phyloP scores from a whole-genome alignment of 1,139 yeast species.

The Hansenula sp. region DNA sequence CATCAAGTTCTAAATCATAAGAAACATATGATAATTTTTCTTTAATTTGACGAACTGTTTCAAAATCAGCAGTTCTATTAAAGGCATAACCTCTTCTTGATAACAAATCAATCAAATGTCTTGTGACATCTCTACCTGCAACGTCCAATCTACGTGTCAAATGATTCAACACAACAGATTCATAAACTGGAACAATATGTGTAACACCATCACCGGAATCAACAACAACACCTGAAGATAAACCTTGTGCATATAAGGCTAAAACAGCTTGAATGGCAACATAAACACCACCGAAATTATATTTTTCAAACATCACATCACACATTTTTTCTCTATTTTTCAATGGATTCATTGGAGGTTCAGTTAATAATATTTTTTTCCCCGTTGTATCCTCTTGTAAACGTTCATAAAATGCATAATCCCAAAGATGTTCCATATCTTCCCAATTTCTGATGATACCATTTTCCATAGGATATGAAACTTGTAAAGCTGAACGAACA shows the following conservation, averaged over 20 bases:
- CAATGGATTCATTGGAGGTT: conserved; percentile 97
- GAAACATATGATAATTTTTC: conserved; percentile 95
- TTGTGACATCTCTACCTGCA: conserved; percentile 97
- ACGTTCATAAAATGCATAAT: conserved; percentile 89
- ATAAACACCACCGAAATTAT: conserved; percentile 92
- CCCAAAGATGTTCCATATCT: conserved; percentile 98
- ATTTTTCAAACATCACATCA: conserved; percentile 95
- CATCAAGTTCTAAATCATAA: conserved; percentile 86
- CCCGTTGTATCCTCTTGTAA: conserved; percentile 79
- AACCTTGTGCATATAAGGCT: conserved; percentile 95
- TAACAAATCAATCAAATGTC: conserved; percentile 83
- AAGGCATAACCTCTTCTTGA: conserved; percentile 97
- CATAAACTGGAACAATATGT: conserved; percentile 96
- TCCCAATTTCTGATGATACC: conserved; percentile 98
- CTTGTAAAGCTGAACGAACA: conserved; percentile 83
- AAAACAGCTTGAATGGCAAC: conserved; percentile 98
- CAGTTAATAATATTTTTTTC: conserved; percentile 81
- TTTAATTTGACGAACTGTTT: conserved; percentile 95
- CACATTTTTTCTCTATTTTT: conserved; percentile 94
- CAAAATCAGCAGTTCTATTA: conserved; percentile 97
- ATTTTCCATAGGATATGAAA: conserved; percentile 97
- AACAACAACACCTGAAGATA: conserved; percentile 97
- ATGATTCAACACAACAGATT: conserved; percentile 91
- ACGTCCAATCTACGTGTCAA: conserved; percentile 89
- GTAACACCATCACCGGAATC: conserved; percentile 97